A percentile compares a stretch with the other conserved stretches of the same genome.
phyloP scores from a whole-genome alignment of 495 filamentous ascomycete species.

The Cetradonia linearis region DNA sequence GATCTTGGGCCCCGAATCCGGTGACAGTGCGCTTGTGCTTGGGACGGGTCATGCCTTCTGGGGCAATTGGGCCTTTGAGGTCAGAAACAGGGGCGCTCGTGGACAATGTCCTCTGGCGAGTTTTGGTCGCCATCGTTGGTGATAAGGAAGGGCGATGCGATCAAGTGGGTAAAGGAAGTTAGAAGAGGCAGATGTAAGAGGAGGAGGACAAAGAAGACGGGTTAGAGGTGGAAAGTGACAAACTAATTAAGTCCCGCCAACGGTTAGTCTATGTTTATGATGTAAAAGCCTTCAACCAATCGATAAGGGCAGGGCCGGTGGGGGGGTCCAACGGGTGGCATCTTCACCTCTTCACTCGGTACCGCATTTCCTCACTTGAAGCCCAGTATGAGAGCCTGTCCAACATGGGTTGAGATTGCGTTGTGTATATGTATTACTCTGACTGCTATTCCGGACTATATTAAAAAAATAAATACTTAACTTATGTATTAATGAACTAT shows the following conservation, averaged over 20 bases:
- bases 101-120: conserved; percentile 61
- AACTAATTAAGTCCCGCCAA: conserved; percentile 20
- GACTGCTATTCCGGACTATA: too few species aligned
- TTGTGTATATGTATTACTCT: too few species aligned
- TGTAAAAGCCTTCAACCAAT: neutral
- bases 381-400: too few species aligned
- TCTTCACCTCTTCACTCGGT: neutral
- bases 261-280: neutral
- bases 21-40: conserved; percentile 95
- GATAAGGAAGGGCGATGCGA: conserved; percentile 13
- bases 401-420: too few species aligned
- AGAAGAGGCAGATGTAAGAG: neutral
- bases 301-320: neutral
- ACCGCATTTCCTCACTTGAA: too few species aligned
- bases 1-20: conserved; percentile 79
- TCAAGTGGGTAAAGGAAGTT: conserved; percentile 2
- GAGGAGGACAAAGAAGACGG: conserved; percentile 16
- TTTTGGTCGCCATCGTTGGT: conserved; percentile 26
- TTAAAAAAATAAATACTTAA: too few species aligned
- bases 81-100: conserved; percentile 72
- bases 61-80: conserved; percentile 69
- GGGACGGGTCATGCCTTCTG: conserved; percentile 55
- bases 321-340: neutral
- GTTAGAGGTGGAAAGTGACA: conserved; percentile 15
- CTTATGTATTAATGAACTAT: too few species aligned